A percentile compares a stretch with the other conserved stretches of the same genome.
Evolutionary conservation across 2,329 filamentous ascomycete genomes (phyloP).

Genomic region (Chrysosporium keratinophilum): DNA sequence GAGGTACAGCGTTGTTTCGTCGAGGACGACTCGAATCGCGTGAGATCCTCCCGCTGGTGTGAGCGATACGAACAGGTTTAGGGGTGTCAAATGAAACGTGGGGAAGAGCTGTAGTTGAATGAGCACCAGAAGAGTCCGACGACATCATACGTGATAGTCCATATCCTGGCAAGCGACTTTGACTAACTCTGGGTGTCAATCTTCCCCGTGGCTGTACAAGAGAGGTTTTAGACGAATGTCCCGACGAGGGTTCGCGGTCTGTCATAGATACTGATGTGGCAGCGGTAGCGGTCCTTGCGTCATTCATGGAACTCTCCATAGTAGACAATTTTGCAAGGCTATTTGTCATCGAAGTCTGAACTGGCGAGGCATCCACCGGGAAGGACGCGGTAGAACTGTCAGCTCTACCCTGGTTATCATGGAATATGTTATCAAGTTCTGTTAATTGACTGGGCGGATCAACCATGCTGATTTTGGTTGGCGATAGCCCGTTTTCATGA

Average conservation of each 20-base stretch:
- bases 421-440: slow-evolving; percentile 24
- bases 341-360: slow-evolving; percentile 23
- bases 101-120: slow-evolving; percentile 30
- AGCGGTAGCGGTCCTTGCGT: slow-evolving; percentile 23
- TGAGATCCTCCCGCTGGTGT: slow-evolving; percentile 8
- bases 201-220: slow-evolving; percentile 25
- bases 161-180: slow-evolving; percentile 39
- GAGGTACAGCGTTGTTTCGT: slow-evolving; percentile 19
- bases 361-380: slow-evolving; percentile 22
- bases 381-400: slow-evolving; percentile 27
- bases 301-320: slow-evolving; percentile 21
- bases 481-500: slow-evolving; percentile 14
- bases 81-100: slow-evolving; percentile 22
- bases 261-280: slow-evolving; percentile 24
- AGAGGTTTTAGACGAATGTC: slow-evolving; percentile 23
- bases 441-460: slow-evolving; percentile 23
- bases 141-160: slow-evolving; percentile 34
- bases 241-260: slow-evolving; percentile 23
- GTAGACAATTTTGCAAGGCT: slow-evolving; percentile 26
- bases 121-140: slow-evolving; percentile 35
- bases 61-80: slow-evolving; percentile 15
- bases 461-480: slow-evolving; percentile 11
- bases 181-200: slow-evolving; percentile 30
- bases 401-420: slow-evolving; percentile 20
- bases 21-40: slow-evolving; percentile 5